Evolutionary conservation across 108 stramenopile genomes (phyloP).

Genomic region (Parietichytrium sp.): DNA sequence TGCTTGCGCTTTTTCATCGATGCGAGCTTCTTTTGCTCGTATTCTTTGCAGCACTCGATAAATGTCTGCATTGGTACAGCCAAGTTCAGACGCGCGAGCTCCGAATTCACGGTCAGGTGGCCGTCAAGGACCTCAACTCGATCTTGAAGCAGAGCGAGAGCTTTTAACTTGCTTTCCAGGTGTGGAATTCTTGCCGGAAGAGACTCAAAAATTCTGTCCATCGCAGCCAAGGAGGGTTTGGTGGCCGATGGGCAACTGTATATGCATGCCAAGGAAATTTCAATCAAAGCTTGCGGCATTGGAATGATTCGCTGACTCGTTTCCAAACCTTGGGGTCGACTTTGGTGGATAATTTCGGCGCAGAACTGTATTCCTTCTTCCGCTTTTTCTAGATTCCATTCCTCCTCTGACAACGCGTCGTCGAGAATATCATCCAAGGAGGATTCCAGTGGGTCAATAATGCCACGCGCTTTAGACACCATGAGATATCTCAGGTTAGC

Average conservation of each 20-base stretch:
- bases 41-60: not conserved
- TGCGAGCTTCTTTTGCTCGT: not conserved
- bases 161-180: not conserved
- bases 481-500: not conserved
- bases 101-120: not conserved
- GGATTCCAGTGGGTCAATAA: not conserved
- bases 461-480: not conserved
- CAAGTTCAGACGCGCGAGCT: not conserved
- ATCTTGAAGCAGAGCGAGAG: slow-evolving; percentile 16
- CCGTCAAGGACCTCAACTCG: slow-evolving; percentile 17
- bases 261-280: slow-evolving; percentile 13
- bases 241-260: not conserved
- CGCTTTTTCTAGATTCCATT: not conserved
- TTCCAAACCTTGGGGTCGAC: not conserved
- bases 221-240: not conserved
- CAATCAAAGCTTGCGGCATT: not conserved
- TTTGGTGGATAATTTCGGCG: slow-evolving; percentile 9
- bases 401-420: not conserved
- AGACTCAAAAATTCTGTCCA: slow-evolving; percentile 30
- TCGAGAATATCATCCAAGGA: not conserved
- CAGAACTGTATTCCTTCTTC: not conserved
- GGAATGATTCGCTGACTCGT: not conserved
- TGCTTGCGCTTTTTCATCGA: too few species aligned
- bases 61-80: slow-evolving; percentile 12
- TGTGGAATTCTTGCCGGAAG: not conserved